Base-by-base conservation (phyloP, 768 basidiomycete genomes). In the Serendipita vermifera region DNA sequence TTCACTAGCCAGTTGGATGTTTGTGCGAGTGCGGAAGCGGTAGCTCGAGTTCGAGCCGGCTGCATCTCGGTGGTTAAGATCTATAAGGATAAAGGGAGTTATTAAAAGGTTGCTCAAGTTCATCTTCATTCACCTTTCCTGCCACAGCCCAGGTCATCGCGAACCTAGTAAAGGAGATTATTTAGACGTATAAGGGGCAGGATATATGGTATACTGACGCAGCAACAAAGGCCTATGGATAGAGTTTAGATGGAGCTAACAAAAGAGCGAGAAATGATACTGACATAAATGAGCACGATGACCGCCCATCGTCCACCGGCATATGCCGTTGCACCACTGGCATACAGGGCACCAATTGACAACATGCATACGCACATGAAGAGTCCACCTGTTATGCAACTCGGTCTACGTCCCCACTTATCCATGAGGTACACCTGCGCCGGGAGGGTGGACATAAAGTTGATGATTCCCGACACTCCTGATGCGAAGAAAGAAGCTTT, bases 401-500 rank as follows among this genome's bases (percentile, higher is more conserved):
- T 64, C 0, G 69, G 62, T 2, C 73, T 66, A 2, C 73, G 66
- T 2, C 68, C 69, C 61, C 66, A 75, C 59, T 64, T 70, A 51
- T 75, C 75, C 15, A 70, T 67, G 51, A 46, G 43, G 15, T 65
- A 71, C 40, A 70, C 55, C 58, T 72, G 73, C 9, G 70, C 64
- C 2, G 66, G 63, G 46, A 75, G 66, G 4, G 72, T 74, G 38
- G 67, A 64, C 14, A 65, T 65, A 17, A 77, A 58, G 58, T 72
- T 73, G 33, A 75, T 60, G 36, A 78, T 66, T 29, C 76, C 77
- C 1, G 74, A 73, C 11, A 77, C 67, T 3, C 75, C 78, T 1
- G 75, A 75, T 0, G 75, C 75, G 32, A 77, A 67, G 65, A 78
- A 77, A 2, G 73, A 70, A 2, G 75, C 70, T 15, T 71, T 69